Percentiles rank a stretch among this genome's conserved stretches.
phyloP scores from a whole-genome alignment of 257 asterid species.

The Nemophila menziesii region DNA sequence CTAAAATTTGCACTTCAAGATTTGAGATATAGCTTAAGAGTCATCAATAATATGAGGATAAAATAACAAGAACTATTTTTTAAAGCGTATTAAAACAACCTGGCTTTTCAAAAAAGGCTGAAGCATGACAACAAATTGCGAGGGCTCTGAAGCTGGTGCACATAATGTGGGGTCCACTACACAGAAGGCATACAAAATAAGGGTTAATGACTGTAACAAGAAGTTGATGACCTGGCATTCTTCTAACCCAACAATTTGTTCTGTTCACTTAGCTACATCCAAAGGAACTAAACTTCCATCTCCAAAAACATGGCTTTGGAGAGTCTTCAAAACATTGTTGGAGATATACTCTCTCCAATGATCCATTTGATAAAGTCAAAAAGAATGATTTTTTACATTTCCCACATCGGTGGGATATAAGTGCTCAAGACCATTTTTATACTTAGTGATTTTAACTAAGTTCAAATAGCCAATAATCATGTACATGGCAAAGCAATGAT shows the following conservation, averaged over 20 bases:
- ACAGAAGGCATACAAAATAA: slow-evolving; percentile 81
- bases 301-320: slow-evolving; percentile 42
- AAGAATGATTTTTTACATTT: too few relatives aligned
- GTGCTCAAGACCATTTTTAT: too few relatives aligned
- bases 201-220: slow-evolving; percentile 74
- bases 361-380: too few relatives aligned
- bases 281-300: slow-evolving; percentile 93
- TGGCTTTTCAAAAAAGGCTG: slow-evolving; percentile 93
- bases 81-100: too few relatives aligned
- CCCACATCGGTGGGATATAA: too few relatives aligned
- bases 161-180: slow-evolving; percentile 82
- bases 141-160: slow-evolving; percentile 93
- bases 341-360: too few relatives aligned
- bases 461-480: too few relatives aligned
- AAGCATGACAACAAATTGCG: slow-evolving; percentile 83
- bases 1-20: not conserved
- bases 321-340: slow-evolving; percentile 99
- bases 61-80: slow-evolving; percentile 4
- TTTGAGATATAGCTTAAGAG: not conserved
- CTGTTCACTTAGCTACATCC: slow-evolving; percentile 85
- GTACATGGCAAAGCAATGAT: too few relatives aligned
- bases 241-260: slow-evolving; percentile 90
- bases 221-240: slow-evolving; percentile 67
- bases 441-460: too few relatives aligned
- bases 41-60: not conserved